A percentile compares a stretch with the other conserved stretches of the same genome.
phyloP scores from a whole-genome alignment of 2,329 filamentous ascomycete genomes.

The Aspergillus fumigatus region DNA sequence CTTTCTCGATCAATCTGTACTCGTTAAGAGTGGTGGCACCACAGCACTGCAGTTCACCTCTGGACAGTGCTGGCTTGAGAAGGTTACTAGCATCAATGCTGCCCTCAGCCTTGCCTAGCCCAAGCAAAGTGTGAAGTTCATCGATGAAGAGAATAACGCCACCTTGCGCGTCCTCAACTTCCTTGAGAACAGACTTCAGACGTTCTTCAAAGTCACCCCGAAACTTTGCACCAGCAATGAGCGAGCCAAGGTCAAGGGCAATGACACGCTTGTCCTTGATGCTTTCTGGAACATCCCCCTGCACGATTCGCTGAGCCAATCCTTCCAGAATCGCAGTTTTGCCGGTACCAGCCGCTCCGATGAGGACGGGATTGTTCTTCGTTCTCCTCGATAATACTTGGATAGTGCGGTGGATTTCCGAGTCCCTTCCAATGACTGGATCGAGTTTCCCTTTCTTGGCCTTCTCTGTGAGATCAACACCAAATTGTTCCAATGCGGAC shows the following conservation, averaged over 20 bases:
- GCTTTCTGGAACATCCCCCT: constrained; percentile 90
- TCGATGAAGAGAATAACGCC: constrained; percentile 93
- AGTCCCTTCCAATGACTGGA: constrained; percentile 88
- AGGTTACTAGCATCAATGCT: constrained; percentile 96
- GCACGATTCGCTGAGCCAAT: constrained; percentile 80
- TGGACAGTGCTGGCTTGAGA: constrained; percentile 85
- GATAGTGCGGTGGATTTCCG: constrained; percentile 89
- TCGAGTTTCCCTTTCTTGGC: constrained; percentile 89
- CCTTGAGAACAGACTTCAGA: constrained; percentile 82
- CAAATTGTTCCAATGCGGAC: constrained; percentile 83
- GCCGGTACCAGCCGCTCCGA: constrained; percentile 83
- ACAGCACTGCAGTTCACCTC: constrained; percentile 91
- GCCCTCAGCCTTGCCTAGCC: constrained; percentile 89
- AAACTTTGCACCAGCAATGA: constrained; percentile 95
- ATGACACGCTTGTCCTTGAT: constrained; percentile 93
- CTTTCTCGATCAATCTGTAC: constrained; percentile 91
- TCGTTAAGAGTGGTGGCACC: constrained; percentile 91
- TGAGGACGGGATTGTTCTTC: constrained; percentile 95
- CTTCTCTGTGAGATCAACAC: constrained; percentile 79
- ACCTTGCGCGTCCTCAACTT: constrained; percentile 84
- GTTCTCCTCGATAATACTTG: constrained; percentile 88
- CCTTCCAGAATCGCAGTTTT: constrained; percentile 94
- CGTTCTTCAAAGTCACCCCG: constrained; percentile 94
- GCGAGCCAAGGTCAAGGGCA: constrained; percentile 78
- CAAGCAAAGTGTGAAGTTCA: constrained; percentile 85